Evolutionary conservation across 495 filamentous ascomycete species (phyloP).

Genomic region (Paragyromitra xinjiangensis): DNA sequence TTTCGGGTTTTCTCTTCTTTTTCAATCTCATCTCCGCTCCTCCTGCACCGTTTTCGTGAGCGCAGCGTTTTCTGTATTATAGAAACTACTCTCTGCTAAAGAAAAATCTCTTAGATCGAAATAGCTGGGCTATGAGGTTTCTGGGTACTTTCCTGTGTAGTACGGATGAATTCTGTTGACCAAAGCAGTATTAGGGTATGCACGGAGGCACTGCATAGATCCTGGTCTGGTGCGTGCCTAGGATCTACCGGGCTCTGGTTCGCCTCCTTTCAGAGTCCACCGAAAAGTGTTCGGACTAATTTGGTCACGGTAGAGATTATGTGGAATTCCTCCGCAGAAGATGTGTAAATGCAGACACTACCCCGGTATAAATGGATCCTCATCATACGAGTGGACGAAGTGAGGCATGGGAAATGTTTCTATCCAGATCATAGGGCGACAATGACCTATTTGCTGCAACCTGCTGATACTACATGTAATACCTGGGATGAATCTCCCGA

Average conservation of each 20-base stretch:
- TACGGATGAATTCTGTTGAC: not conserved
- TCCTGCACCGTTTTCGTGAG: conserved; percentile 6
- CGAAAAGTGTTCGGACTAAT: not conserved
- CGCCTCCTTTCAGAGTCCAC: not conserved
- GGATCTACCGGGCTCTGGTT: not conserved
- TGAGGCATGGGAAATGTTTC: too few relatives aligned
- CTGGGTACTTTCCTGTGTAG: not conserved
- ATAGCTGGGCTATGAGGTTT: too few relatives aligned
- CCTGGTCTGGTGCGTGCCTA: not conserved
- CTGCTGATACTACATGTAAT: too few relatives aligned
- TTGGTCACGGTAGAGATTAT: too few relatives aligned
- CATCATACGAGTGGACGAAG: too few relatives aligned
- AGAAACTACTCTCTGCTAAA: not conserved
- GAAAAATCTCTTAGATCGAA: not conserved
- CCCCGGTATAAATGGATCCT: too few relatives aligned
- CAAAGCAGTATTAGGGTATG: not conserved
- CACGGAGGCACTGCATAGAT: not conserved
- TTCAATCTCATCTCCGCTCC: conserved; percentile 26
- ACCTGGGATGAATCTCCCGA: too few relatives aligned
- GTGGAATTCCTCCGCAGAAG: too few relatives aligned
- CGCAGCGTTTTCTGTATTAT: conserved; percentile 15
- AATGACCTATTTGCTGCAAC: too few relatives aligned
- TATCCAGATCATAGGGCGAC: too few relatives aligned
- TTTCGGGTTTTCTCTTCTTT: not conserved
- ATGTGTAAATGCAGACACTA: too few relatives aligned